Evolutionary conservation across 1,139 yeast species (phyloP), one percentile per base, ranked within the genome.

Genomic region (Martiniozyma asiatica): DNA sequence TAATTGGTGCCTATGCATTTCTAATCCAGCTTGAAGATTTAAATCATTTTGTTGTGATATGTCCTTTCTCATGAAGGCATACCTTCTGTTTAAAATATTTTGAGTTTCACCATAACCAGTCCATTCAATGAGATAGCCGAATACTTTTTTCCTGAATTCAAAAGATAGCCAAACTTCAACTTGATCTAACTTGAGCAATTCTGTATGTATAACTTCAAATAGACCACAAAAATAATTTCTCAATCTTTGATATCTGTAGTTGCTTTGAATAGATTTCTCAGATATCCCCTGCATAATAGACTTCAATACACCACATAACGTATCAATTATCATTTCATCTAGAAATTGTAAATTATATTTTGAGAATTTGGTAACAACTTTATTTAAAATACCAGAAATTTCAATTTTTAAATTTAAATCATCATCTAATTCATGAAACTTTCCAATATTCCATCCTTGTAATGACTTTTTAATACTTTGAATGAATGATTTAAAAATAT

Each of bases 41-140:
- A 75, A 63, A 25, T 72, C 78, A 35, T 65, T 63, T 27, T 59
- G 52, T 14, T 53, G 57, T 6, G 58, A 57, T 2, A 65, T 58
- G 16, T 57, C 61, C 27, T 58, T 59, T 9, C 63, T 56, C 81
- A 87, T 85, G 1, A 58, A 51, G 6, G 57, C 54, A 42, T 84
- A 87, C 29, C 96, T 61, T 24, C 77, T 81, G 24, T 71, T 72
- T 5, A 84, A 68, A 4, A 76, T 49, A 1, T 62, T 56, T 14
- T 69, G 63, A 21, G 72, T 62, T 31, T 70, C 77, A 1, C 97
- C 97, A 50, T 71, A 73, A 0, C 94, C 94, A 53, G 95, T 84
- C 99, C 99, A 92, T 48, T 82, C 94, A 41, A 80, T 85, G 37
- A 89, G 59, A 46, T 71, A 77, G 28, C 75, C 72, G 55, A 84